Conservation (phyloP, 305 asterid genomes). For the Fraxinus nigra region DNA sequence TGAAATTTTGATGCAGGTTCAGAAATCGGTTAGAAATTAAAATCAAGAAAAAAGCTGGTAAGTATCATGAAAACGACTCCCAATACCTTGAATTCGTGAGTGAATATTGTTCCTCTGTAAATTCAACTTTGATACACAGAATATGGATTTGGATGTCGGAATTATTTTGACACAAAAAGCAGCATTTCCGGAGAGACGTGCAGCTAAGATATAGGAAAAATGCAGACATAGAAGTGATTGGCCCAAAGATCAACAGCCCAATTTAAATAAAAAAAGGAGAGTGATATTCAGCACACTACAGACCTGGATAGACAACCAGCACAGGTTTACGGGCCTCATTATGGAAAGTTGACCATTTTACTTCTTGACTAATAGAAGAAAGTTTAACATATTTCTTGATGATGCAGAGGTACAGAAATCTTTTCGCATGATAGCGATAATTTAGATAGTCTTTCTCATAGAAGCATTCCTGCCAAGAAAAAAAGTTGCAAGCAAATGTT, state of each 20-base stretch:
- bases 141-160: slow-evolving; percentile 77
- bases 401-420: slow-evolving; percentile 85
- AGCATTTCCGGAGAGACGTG: slow-evolving; percentile 42
- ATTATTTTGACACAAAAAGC: slow-evolving; percentile 67
- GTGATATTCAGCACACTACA: slow-evolving; percentile 3
- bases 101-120: slow-evolving; percentile 71
- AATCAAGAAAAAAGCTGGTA: not conserved
- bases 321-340: slow-evolving; percentile 95
- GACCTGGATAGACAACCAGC: slow-evolving; percentile 80
- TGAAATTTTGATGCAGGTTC: slow-evolving; percentile 21
- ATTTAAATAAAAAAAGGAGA: not conserved
- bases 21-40: slow-evolving; percentile 18
- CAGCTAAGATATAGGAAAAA: slow-evolving; percentile 44
- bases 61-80: not conserved
- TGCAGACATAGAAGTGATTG: slow-evolving; percentile 12
- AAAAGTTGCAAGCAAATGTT: slow-evolving; percentile 8
- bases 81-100: slow-evolving; percentile 62
- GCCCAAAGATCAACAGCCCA: slow-evolving; percentile 5
- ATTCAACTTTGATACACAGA: slow-evolving; percentile 63
- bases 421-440: slow-evolving; percentile 89
- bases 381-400: slow-evolving; percentile 62
- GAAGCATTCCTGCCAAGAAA: slow-evolving; percentile 80
- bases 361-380: slow-evolving; percentile 48
- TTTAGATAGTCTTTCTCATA: slow-evolving; percentile 91
- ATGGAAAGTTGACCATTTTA: slow-evolving; percentile 75